Conservation (phyloP, 176 grass and related monocot species). For the Oryza brachyantha region DNA sequence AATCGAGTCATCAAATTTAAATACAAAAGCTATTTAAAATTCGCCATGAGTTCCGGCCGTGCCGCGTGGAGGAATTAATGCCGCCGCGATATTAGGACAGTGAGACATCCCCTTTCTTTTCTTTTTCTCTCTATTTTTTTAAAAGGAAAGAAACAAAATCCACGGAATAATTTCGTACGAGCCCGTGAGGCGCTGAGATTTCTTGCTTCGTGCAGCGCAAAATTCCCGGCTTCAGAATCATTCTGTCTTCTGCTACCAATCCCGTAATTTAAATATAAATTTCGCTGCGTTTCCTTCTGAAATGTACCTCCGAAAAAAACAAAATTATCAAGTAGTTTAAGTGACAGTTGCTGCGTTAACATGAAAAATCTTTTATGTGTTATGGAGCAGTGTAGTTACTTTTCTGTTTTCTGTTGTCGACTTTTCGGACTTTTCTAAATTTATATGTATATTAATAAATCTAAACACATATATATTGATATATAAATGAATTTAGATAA, state of each 20-base stretch:
- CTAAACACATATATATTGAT: too few relatives aligned
- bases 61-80: slow-evolving; percentile 44
- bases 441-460: too few relatives aligned
- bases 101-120: not conserved
- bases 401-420: too few relatives aligned
- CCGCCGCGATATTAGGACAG: slow-evolving; percentile 20
- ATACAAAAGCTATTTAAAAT: not conserved
- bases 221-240: not conserved
- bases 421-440: too few relatives aligned
- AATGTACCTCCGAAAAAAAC: not conserved
- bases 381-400: not conserved
- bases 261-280: not conserved
- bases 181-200: slow-evolving; percentile 6
- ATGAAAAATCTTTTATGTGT: not conserved
- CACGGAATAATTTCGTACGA: slow-evolving; percentile 32
- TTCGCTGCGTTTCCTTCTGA: not conserved
- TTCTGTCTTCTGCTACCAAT: not conserved
- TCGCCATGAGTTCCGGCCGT: not conserved
- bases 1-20: not conserved
- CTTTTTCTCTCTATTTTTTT: not conserved
- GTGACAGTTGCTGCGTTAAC: not conserved
- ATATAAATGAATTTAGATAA: too few relatives aligned
- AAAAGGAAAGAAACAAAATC: slow-evolving; percentile 28
- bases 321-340: not conserved
- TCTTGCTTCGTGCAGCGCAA: slow-evolving; percentile 6